Conservation (phyloP, 169 alveolate species). For the Plasmodium gaboni region DNA sequence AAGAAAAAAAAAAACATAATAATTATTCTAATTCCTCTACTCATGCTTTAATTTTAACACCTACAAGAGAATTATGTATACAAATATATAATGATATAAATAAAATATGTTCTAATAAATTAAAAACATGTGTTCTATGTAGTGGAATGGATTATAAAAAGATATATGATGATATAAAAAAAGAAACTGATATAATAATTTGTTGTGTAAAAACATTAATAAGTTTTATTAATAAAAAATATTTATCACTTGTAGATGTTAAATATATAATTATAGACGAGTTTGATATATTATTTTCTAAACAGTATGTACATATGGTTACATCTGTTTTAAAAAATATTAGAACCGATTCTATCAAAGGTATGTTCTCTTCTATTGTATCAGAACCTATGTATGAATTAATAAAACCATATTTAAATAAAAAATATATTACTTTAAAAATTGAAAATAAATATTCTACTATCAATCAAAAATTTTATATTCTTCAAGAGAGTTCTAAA, state of each 20-base stretch:
- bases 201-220: constrained; percentile 71
- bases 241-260: constrained; percentile 14
- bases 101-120: constrained; percentile 27
- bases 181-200: constrained; percentile 55
- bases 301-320: constrained; percentile 43
- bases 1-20: neutral
- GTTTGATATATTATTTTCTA: constrained; percentile 64
- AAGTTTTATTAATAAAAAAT: constrained; percentile 60
- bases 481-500: constrained; percentile 33
- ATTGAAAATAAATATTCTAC: constrained; percentile 39
- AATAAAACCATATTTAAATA: constrained; percentile 33
- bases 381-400: constrained; percentile 37
- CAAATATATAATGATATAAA: constrained; percentile 86
- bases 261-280: constrained; percentile 72
- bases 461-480: constrained; percentile 56
- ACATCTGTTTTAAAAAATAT: constrained; percentile 49
- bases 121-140: constrained; percentile 44
- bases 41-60: constrained; percentile 87
- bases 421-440: constrained; percentile 40
- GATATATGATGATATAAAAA: constrained; percentile 54
- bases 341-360: constrained; percentile 54
- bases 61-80: constrained; percentile 93
- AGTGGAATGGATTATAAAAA: constrained; percentile 59
- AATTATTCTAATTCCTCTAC: constrained; percentile 1
- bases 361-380: constrained; percentile 53